Conservation (phyloP, 2,329 filamentous ascomycete species). For the Fonsecaea nubica region DNA sequence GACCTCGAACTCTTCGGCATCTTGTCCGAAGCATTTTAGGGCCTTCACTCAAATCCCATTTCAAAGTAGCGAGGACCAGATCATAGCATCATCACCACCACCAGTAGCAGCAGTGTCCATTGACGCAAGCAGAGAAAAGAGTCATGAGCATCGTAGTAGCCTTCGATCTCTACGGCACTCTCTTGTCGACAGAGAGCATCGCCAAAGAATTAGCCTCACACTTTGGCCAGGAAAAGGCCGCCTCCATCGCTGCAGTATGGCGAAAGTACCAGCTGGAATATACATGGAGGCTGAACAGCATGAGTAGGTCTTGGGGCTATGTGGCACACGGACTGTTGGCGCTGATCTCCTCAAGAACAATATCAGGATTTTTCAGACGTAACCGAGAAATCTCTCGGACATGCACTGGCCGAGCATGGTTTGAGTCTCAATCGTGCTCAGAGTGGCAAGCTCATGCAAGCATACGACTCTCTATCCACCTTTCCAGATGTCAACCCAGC, state of each 20-base stretch:
- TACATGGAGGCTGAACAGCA: constrained; percentile 76
- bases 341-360: constrained; percentile 53
- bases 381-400: constrained; percentile 66
- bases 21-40: constrained; percentile 4
- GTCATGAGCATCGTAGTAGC: constrained; percentile 60
- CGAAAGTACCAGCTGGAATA: constrained; percentile 77
- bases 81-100: neutral
- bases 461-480: constrained; percentile 68
- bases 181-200: constrained; percentile 75
- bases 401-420: constrained; percentile 67
- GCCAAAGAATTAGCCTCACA: constrained; percentile 63
- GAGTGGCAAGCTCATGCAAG: constrained; percentile 62
- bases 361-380: constrained; percentile 69
- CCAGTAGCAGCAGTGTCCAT: neutral
- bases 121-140: neutral
- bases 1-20: neutral
- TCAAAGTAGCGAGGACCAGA: neutral
- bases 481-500: constrained; percentile 69
- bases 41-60: neutral
- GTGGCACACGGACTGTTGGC: neutral
- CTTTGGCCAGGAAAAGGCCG: constrained; percentile 65
- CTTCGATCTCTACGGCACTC: constrained; percentile 77
- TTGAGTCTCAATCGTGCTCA: constrained; percentile 54
- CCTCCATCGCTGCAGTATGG: constrained; percentile 66
- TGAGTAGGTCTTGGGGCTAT: constrained; percentile 60